Base-by-base conservation (phyloP, 1,139 yeast genomes). In the Tardiomyces digboiensis region DNA sequence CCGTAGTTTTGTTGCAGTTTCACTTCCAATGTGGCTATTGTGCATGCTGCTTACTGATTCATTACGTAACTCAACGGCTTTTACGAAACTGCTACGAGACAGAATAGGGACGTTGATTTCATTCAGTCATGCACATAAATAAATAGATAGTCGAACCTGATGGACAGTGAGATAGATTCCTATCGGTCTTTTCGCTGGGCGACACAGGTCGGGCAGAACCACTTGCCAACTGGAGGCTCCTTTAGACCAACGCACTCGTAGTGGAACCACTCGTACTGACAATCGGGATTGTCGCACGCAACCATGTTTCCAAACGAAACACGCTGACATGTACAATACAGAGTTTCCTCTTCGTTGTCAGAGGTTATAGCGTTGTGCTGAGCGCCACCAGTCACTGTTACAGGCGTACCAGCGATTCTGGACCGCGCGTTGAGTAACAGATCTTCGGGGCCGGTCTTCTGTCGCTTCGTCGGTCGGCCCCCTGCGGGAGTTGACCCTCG, bases 231-330 rank as follows among this genome's bases (percentile, higher is more conserved):
- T 4, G 98, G 98, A 8, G 95, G 82, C 46, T 88, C 84, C 42
- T 79, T 80, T 52, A 89, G 75, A 1, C 97, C 97, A 42, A 88
- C 89, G 64, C 98, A 91, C 16, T 96, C 96, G 58, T 89, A 71
- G 66, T 91, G 98, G 69, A 91, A 91, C 98, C 98, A 91, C 64
- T 91, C 97, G 45, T 89, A 73, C 60, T 82, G 82, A 66, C 98
- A 91, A 50, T 82, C 80, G 40, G 84, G 91, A 2, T 96, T 96
- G 60, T 91, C 98, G 66, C 98, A 91, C 2, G 95, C 98, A 49
- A 91, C 97, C 98, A 91, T 91, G 60, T 91, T 97, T 16, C 98
- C 98, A 62, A 85, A 89, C 2, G 97, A 89, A 1, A 88, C 95
- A 60, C 89, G 96, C 61, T 88, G 87, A 67, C 98, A 91, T 65